A percentile compares a stretch with the other conserved stretches of the same genome.
phyloP scores from a whole-genome alignment of 441 rosid species.

The Euphorbia schlechtendalii region DNA sequence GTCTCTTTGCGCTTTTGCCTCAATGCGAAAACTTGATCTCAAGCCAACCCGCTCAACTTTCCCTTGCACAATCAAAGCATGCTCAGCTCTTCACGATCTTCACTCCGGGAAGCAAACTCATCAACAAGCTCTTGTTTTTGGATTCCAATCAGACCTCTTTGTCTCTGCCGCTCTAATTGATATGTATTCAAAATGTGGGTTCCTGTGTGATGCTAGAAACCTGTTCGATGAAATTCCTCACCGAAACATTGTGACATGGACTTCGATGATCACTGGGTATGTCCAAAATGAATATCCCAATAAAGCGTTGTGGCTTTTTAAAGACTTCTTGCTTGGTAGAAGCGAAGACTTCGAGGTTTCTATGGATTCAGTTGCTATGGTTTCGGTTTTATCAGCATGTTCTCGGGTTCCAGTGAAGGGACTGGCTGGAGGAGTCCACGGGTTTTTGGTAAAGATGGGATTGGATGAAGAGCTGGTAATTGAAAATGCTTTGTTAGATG shows the following conservation, averaged over 20 bases:
- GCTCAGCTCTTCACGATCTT: conserved; percentile 68
- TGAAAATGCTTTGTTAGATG: conserved; percentile 63
- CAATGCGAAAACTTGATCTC: conserved; percentile 69
- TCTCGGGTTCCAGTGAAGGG: conserved; percentile 40
- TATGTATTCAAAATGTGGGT: conserved; percentile 47
- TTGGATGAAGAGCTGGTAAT: conserved; percentile 48
- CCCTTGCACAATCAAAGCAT: conserved; percentile 83
- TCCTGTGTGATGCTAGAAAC: conserved; percentile 34
- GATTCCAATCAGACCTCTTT: conserved; percentile 44
- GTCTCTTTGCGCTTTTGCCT: conserved; percentile 72
- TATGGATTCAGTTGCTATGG: conserved; percentile 58
- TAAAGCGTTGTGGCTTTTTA: conserved; percentile 57
- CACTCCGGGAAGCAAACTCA: conserved; percentile 67
- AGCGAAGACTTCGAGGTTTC: conserved; percentile 25
- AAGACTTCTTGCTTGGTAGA: conserved; percentile 39
- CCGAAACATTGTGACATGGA: conserved; percentile 48
- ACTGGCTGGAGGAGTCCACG: conserved; percentile 50
- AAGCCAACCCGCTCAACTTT: conserved; percentile 63
- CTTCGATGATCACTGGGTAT: conserved; percentile 52
- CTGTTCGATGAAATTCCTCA: conserved; percentile 64
- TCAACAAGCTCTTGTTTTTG: conserved; percentile 72
- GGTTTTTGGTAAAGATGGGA: conserved; percentile 56
- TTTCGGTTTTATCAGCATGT: conserved; percentile 72
- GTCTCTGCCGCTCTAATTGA: conserved; percentile 47
- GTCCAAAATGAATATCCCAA: conserved; percentile 48